These are phyloP conservation scores for bread wheat (Triticum aestivum) DNA, from an alignment of 176 grass and related monocot species.

Conservation along the genomic window IWGSC_CS_RefSeq_v2.1 NC_057811.1:136377851-136378350, in stretches of 20 bases:
- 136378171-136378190: background rate
- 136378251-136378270: background rate
- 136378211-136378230: background rate
- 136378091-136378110: too few relatives aligned
- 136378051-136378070: background rate
- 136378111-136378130: background rate
- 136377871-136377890: too few relatives aligned
- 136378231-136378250: conserved; percentile 15
- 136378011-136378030: background rate
- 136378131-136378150: background rate
- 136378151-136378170: background rate
- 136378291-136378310: conserved; percentile 47
- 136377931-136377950: too few relatives aligned
- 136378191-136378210: background rate
- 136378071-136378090: background rate
- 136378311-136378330: conserved; percentile 21
- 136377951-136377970: background rate
- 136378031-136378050: background rate
- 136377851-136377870: too few relatives aligned
- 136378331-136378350: background rate
- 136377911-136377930: too few relatives aligned
- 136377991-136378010: background rate
- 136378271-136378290: conserved; percentile 69
- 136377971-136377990: background rate
- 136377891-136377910: too few relatives aligned